phyloP scores from a whole-genome alignment of 192 early-diverging fungal genomes.

The Pilaira anomala region DNA sequence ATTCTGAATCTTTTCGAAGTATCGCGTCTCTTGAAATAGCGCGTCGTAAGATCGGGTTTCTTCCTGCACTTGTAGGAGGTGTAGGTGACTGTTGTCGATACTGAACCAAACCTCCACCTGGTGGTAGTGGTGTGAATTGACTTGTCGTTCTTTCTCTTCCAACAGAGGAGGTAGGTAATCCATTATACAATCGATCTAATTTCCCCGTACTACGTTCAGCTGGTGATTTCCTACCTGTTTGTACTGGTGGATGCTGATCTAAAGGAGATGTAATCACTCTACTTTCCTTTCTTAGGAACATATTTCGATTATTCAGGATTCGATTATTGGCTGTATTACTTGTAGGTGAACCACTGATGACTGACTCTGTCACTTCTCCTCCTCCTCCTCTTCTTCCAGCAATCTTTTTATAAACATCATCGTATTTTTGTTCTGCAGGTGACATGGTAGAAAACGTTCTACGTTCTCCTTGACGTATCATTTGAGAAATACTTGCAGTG shows the following conservation, averaged over 20 bases:
- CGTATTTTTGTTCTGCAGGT: slow-evolving; percentile 36
- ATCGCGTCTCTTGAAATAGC: slow-evolving; percentile 18
- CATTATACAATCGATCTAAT: slow-evolving; percentile 25
- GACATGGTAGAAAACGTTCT: slow-evolving; percentile 37
- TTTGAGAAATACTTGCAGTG: slow-evolving; percentile 26
- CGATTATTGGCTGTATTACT: background rate
- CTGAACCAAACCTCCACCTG: background rate
- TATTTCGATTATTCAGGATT: background rate
- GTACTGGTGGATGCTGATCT: background rate
- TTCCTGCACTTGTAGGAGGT: background rate
- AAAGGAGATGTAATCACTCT: background rate
- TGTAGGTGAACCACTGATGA: slow-evolving; percentile 5
- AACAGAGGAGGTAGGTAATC: slow-evolving; percentile 20
- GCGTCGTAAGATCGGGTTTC: slow-evolving; percentile 4
- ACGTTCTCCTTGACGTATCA: slow-evolving; percentile 29
- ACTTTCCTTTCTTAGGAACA: background rate
- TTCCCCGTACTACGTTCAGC: slow-evolving; percentile 11
- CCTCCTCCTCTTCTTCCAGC: too few relatives aligned
- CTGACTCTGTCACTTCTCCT: slow-evolving; percentile 5
- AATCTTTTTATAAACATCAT: slow-evolving; percentile 36
- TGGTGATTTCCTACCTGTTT: slow-evolving; percentile 3
- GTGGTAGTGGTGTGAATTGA: background rate
- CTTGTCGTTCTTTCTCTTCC: slow-evolving; percentile 10
- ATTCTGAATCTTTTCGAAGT: slow-evolving; percentile 6
- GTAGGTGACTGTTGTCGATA: background rate